Evolutionary conservation across 2,329 filamentous ascomycete genomes (phyloP).

Genomic region (Tolypocladium pustulatum): DNA sequence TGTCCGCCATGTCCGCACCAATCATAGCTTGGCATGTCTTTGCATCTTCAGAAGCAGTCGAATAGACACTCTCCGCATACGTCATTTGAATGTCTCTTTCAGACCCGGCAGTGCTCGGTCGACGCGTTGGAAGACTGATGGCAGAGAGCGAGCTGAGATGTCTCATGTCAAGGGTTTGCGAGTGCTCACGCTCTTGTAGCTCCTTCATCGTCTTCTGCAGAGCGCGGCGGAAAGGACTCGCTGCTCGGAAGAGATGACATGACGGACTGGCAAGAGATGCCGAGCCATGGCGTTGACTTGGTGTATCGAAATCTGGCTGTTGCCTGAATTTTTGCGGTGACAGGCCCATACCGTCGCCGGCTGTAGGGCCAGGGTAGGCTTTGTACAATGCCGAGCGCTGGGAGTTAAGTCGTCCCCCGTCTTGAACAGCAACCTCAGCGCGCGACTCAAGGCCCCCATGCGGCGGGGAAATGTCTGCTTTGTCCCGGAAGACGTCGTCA

Average conservation of each 20-base stretch:
- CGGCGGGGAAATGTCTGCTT: neutral
- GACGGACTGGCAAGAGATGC: constrained; percentile 42
- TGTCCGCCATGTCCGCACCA: neutral
- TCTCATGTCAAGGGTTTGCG: constrained; percentile 18
- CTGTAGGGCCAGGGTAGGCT: constrained; percentile 4
- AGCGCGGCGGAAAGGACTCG: constrained; percentile 45
- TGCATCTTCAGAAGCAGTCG: constrained; percentile 16
- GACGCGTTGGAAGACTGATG: constrained; percentile 27
- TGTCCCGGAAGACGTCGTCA: constrained; percentile 19
- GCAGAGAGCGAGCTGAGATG: constrained; percentile 30
- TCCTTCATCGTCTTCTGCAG: constrained; percentile 35
- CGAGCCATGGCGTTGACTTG: constrained; percentile 30
- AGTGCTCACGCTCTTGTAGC: constrained; percentile 15
- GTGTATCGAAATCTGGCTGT: constrained; percentile 7
- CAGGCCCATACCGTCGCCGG: constrained; percentile 4
- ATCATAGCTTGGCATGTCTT: neutral
- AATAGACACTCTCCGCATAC: constrained; percentile 42
- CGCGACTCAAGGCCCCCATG: neutral
- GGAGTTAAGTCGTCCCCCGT: neutral
- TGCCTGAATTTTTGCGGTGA: constrained; percentile 2
- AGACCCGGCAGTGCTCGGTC: constrained; percentile 27
- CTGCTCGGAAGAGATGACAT: constrained; percentile 40
- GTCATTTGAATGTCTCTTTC: constrained; percentile 24
- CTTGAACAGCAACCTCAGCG: neutral
- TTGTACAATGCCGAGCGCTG: neutral